A percentile compares a stretch with the other conserved stretches of the same genome.
Conservation (phyloP, 2,329 filamentous ascomycete genomes). For the Drechslera avenae region DNA sequence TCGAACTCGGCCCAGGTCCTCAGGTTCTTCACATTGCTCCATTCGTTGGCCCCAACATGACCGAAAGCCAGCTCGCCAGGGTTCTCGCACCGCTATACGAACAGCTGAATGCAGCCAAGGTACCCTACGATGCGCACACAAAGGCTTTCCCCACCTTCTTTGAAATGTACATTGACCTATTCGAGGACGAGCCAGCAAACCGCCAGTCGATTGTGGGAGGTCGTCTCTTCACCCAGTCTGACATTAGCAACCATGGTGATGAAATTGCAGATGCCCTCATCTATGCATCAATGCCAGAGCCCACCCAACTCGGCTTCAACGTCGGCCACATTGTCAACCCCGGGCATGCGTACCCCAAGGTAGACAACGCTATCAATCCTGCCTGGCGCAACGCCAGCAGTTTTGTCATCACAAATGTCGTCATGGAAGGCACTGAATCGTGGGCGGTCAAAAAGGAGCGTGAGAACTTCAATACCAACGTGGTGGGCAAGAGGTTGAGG, state of each 20-base stretch:
- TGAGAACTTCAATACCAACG: constrained; percentile 37
- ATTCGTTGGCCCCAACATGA: constrained; percentile 43
- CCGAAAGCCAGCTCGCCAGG: constrained; percentile 29
- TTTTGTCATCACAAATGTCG: constrained; percentile 43
- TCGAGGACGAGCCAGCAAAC: constrained; percentile 41
- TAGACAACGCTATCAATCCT: constrained; percentile 43
- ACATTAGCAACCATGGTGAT: constrained; percentile 32
- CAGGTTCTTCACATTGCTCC: constrained; percentile 40
- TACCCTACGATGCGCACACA: constrained; percentile 38
- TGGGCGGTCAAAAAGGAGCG: constrained; percentile 38
- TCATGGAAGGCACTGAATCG: constrained; percentile 37
- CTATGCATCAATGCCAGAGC: constrained; percentile 29
- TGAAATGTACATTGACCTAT: constrained; percentile 46
- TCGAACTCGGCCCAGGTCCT: constrained; percentile 34
- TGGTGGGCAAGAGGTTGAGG: constrained; percentile 37
- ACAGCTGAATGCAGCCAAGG: constrained; percentile 35
- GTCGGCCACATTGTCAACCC: constrained; percentile 46
- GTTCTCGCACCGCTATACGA: constrained; percentile 38
- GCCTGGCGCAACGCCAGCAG: constrained; percentile 45
- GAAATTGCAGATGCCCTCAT: constrained; percentile 35
- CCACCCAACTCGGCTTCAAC: constrained; percentile 30
- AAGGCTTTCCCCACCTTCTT: constrained; percentile 44
- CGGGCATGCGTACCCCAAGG: constrained; percentile 32
- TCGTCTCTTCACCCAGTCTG: constrained; percentile 39
- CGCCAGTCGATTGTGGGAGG: constrained; percentile 40